A percentile compares a stretch with the other conserved stretches of the same genome.
phyloP scores from a whole-genome alignment of 306 rosid genomes.

The Coriaria nepalensis region DNA sequence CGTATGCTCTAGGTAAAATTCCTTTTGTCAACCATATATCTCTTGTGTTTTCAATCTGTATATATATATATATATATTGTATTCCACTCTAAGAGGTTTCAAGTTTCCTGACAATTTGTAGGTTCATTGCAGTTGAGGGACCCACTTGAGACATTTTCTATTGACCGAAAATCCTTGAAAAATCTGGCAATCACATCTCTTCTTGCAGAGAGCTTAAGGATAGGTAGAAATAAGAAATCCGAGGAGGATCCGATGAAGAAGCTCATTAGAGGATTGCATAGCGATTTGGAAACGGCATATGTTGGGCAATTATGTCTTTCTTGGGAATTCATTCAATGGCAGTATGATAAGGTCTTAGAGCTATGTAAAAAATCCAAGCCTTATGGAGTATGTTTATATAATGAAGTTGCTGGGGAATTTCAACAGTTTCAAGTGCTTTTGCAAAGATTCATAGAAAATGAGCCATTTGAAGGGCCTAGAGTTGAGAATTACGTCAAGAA shows the following conservation, averaged over 20 bases:
- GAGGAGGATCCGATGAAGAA: constrained; percentile 41
- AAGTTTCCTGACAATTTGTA: constrained; percentile 13
- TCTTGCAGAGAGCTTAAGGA: constrained; percentile 30
- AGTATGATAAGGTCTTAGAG: constrained; percentile 47
- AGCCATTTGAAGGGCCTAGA: constrained; percentile 48
- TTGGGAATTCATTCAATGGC: constrained; percentile 94
- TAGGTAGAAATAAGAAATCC: constrained; percentile 27
- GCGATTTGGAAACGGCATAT: constrained; percentile 74
- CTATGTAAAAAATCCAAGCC: constrained; percentile 49
- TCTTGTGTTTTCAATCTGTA: neutral
- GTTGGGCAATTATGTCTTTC: constrained; percentile 93
- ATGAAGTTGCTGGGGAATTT: constrained; percentile 61
- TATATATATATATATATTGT: neutral
- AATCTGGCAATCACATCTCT: constrained; percentile 27
- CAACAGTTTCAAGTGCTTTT: constrained; percentile 59
- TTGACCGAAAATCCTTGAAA: constrained; percentile 18
- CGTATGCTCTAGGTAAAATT: constrained; percentile 77
- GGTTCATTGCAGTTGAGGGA: constrained; percentile 65
- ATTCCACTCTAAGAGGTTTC: neutral
- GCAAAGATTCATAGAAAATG: constrained; percentile 52
- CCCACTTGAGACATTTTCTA: constrained; percentile 48
- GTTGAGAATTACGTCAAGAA: constrained; percentile 43
- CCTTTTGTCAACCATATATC: neutral
- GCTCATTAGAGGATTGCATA: constrained; percentile 41
- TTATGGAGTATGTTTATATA: constrained; percentile 30